Evolutionary conservation across 768 basidiomycete species (phyloP).

Genomic region (Clitopilus hobsonii): DNA sequence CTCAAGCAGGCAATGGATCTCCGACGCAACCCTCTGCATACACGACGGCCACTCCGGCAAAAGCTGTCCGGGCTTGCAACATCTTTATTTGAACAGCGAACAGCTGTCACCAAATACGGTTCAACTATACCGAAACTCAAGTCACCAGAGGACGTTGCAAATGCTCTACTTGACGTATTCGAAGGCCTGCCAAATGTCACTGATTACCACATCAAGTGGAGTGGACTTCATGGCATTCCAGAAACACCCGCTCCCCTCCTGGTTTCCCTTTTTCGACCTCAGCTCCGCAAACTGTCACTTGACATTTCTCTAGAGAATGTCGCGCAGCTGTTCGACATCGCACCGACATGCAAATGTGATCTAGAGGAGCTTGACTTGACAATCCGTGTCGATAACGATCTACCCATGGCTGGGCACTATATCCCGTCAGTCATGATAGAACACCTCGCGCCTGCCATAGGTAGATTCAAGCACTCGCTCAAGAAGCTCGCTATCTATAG

Average conservation of each 20-base stretch:
- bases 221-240: slow-evolving; percentile 28
- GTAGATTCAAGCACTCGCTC: slow-evolving; percentile 28
- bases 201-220: slow-evolving; percentile 49
- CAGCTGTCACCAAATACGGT: slow-evolving; percentile 7
- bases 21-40: slow-evolving; percentile 9
- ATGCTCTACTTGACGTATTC: slow-evolving; percentile 37
- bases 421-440: slow-evolving; percentile 23
- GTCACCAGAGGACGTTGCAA: slow-evolving; percentile 33
- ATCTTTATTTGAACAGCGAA: slow-evolving; percentile 25
- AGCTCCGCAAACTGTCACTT: slow-evolving; percentile 35
- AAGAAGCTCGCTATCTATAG: slow-evolving; percentile 34
- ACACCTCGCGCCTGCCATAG: slow-evolving; percentile 35
- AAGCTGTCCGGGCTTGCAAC: slow-evolving; percentile 29
- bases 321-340: slow-evolving; percentile 22
- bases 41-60: slow-evolving; percentile 18
- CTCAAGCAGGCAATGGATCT: slow-evolving; percentile 34
- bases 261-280: slow-evolving; percentile 27
- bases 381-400: slow-evolving; percentile 33
- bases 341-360: slow-evolving; percentile 22
- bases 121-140: slow-evolving; percentile 22
- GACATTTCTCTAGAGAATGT: slow-evolving; percentile 41
- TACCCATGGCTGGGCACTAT: slow-evolving; percentile 15
- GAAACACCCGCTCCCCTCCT: slow-evolving; percentile 28
- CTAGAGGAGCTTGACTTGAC: slow-evolving; percentile 39
- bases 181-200: slow-evolving; percentile 38